A percentile compares a stretch with the other conserved stretches of the same genome.
Conservation (phyloP, 805 yeast species). For the Kuraishia capsulata region DNA sequence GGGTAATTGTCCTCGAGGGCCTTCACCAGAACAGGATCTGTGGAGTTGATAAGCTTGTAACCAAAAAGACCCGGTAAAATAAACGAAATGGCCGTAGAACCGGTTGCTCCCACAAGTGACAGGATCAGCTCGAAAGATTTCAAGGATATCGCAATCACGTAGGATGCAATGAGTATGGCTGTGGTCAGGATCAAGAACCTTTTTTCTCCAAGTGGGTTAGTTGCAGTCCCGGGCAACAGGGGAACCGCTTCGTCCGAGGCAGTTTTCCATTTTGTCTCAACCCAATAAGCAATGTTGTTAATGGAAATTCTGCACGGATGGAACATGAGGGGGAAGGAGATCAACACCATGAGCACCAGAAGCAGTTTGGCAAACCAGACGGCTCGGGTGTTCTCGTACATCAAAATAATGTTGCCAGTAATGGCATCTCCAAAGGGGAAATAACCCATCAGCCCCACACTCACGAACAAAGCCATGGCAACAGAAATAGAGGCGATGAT, state of each 20-base stretch:
- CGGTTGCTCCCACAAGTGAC: conserved; percentile 75
- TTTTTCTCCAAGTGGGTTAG: conserved; percentile 36
- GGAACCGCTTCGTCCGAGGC: neutral
- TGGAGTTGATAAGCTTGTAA: conserved; percentile 37
- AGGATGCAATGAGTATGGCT: conserved; percentile 35
- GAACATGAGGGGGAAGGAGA: conserved; percentile 71
- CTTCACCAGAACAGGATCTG: conserved; percentile 2
- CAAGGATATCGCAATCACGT: conserved; percentile 48
- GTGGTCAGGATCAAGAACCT: conserved; percentile 43
- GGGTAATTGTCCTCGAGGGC: conserved; percentile 2
- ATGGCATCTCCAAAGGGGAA: conserved; percentile 62
- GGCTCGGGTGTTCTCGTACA: conserved; percentile 47
- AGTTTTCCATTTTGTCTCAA: conserved; percentile 13
- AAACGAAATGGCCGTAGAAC: conserved; percentile 72
- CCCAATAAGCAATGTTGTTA: conserved; percentile 53
- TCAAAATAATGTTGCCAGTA: conserved; percentile 58
- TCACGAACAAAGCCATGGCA: conserved; percentile 48
- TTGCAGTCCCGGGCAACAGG: conserved; percentile 1
- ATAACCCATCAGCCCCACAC: conserved; percentile 65
- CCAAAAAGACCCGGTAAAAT: conserved; percentile 76
- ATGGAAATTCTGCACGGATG: conserved; percentile 73
- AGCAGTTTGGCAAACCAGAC: conserved; percentile 49
- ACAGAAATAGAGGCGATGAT: conserved; percentile 37
- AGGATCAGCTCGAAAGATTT: conserved; percentile 60
- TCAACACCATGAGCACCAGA: conserved; percentile 62